Percentiles rank a stretch among this genome's conserved stretches.
These are phyloP conservation scores for Cryptococcus depauperatus DNA, from an alignment of 1,284 basidiomycete genomes.

Conservation along the genomic window DNA sequence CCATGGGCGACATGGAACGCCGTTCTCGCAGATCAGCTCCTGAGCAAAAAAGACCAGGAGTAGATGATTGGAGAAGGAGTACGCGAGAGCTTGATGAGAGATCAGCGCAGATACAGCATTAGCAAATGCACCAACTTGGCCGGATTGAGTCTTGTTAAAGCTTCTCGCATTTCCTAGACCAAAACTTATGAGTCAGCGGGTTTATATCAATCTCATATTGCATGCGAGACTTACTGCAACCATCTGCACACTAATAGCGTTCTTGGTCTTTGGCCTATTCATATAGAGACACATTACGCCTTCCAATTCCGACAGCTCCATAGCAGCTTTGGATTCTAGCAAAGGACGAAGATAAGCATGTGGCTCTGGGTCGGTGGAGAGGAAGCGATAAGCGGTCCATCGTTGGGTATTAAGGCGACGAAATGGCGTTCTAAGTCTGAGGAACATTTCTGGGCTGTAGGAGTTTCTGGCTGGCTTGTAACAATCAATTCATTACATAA, in stretches of 20 bases:
- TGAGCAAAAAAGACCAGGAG: constrained; percentile 74
- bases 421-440: no score
- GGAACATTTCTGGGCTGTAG: no score
- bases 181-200: not conserved
- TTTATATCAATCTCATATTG: no score
- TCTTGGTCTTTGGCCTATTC: constrained; percentile 76
- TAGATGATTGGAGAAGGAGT: constrained; percentile 68
- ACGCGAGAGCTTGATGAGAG: constrained; percentile 49
- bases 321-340: not conserved
- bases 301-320: constrained; percentile 22
- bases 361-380: constrained; percentile 8
- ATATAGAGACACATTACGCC: constrained; percentile 50
- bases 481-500: not conserved
- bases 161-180: constrained; percentile 60
- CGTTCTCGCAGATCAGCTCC: constrained; percentile 86
- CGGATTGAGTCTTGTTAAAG: constrained; percentile 55
- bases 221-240: constrained; percentile 55
- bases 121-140: not conserved
- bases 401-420: no score
- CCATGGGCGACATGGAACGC: constrained; percentile 62
- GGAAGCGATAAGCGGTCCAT: no score
- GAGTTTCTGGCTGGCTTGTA: not conserved
- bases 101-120: constrained; percentile 2
- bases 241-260: constrained; percentile 73
- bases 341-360: constrained; percentile 11